phyloP scores from a whole-genome alignment of 306 rosid genomes.

The Macrotyloma uniflorum region DNA sequence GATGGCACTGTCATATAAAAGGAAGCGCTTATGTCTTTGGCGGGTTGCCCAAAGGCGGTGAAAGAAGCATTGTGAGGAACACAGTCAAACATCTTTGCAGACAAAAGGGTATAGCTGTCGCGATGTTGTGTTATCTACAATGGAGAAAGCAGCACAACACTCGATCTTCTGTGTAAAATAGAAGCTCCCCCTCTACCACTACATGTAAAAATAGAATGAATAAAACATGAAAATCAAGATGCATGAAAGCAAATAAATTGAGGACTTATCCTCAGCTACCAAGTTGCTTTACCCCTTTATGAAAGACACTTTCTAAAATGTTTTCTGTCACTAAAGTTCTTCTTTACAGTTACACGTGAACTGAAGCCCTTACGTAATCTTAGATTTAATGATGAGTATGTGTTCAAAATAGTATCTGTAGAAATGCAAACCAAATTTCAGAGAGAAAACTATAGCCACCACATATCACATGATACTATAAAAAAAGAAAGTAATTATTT shows the following conservation, averaged over 20 bases:
- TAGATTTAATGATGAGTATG: neutral
- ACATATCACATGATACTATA: too few relatives aligned
- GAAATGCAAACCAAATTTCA: neutral
- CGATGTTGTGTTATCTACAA: conserved; percentile 11
- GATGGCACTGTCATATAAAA: conserved; percentile 71
- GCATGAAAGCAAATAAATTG: conserved; percentile 44
- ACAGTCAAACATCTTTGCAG: conserved; percentile 15
- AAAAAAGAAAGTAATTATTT: too few relatives aligned
- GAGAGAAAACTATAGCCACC: too few relatives aligned
- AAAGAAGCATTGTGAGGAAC: conserved; percentile 26
- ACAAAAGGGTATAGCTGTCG: conserved; percentile 8
- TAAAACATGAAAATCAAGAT: conserved; percentile 29
- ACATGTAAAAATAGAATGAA: conserved; percentile 39
- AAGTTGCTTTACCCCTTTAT: conserved; percentile 15
- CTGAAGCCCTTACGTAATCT: neutral
- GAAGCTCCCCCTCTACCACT: conserved; percentile 39
- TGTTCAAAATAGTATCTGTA: neutral
- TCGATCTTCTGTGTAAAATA: conserved; percentile 37
- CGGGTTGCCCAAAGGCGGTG: conserved; percentile 2
- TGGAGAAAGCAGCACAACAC: conserved; percentile 32
- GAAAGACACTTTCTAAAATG: too few relatives aligned
- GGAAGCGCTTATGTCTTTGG: conserved; percentile 13
- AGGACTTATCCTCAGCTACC: conserved; percentile 1
- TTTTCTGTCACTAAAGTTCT: too few relatives aligned
- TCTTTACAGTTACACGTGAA: neutral